These are phyloP conservation scores for Phytophthora pisi DNA, from an alignment of 352 stramenopile species.

Conservation along the genomic window DNA sequence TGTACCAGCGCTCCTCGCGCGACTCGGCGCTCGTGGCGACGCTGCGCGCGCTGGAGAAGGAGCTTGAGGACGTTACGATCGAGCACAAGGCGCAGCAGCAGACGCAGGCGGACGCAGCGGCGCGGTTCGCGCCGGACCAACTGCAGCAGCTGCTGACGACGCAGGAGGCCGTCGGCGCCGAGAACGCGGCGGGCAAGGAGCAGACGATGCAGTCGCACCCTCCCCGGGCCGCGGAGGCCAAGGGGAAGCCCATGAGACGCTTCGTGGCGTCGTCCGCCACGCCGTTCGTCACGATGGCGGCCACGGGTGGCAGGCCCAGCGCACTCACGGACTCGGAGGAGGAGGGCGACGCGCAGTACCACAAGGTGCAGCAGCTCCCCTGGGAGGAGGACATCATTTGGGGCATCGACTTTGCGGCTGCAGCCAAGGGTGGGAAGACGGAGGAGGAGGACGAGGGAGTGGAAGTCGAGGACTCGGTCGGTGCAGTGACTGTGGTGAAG, in stretches of 20 bases:
- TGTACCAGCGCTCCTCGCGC: slow-evolving; percentile 69
- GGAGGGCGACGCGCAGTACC: slow-evolving; percentile 67
- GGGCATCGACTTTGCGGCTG: slow-evolving; percentile 59
- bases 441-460: slow-evolving; percentile 36
- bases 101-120: slow-evolving; percentile 23
- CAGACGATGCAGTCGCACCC: slow-evolving; percentile 42
- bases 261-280: slow-evolving; percentile 62
- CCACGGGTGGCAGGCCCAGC: slow-evolving; percentile 12
- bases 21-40: slow-evolving; percentile 60
- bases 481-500: slow-evolving; percentile 28
- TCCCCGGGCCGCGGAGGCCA: slow-evolving; percentile 35
- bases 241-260: slow-evolving; percentile 80
- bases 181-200: slow-evolving; percentile 50
- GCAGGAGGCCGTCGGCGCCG: slow-evolving; percentile 44
- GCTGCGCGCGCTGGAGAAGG: slow-evolving; percentile 57
- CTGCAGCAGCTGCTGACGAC: slow-evolving; percentile 68
- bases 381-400: slow-evolving; percentile 88
- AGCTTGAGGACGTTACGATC: slow-evolving; percentile 53
- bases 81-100: slow-evolving; percentile 42
- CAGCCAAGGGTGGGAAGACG: slow-evolving; percentile 23
- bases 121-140: slow-evolving; percentile 63
- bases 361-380: slow-evolving; percentile 79
- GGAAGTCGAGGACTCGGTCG: slow-evolving; percentile 58
- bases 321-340: slow-evolving; percentile 25
- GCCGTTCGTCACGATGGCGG: slow-evolving; percentile 60